These are phyloP conservation scores for Ceratobasidium theobromae DNA, from an alignment of 1,284 basidiomycete genomes.

Conservation along the genomic window DNA sequence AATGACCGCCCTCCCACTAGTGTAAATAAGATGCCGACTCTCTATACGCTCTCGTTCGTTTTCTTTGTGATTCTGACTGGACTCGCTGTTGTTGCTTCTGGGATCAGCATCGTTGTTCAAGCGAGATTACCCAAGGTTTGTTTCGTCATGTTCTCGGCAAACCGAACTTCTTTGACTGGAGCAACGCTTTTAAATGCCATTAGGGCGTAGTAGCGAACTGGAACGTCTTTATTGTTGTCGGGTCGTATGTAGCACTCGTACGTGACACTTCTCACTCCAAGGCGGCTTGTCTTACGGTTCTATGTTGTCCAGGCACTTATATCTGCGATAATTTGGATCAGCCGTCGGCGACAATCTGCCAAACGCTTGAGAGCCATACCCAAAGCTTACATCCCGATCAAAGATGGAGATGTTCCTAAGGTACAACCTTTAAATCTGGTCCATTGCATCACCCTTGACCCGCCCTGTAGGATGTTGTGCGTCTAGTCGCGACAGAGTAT, in stretches of 20 bases:
- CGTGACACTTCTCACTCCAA: background rate
- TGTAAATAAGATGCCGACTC: background rate
- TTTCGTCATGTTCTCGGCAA: too few relatives aligned
- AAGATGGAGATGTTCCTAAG: slow-evolving; percentile 35
- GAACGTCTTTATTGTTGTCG: slow-evolving; percentile 37
- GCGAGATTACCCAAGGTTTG: slow-evolving; percentile 29
- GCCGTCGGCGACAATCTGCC: slow-evolving; percentile 27
- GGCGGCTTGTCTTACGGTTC: too few relatives aligned
- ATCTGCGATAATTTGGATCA: slow-evolving; percentile 33
- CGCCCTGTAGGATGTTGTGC: slow-evolving; percentile 24
- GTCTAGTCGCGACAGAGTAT: slow-evolving; percentile 33
- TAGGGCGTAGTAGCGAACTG: slow-evolving; percentile 34
- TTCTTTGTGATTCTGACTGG: slow-evolving; percentile 35
- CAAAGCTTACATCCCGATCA: slow-evolving; percentile 33
- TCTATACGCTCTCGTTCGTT: slow-evolving; percentile 31
- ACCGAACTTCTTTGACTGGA: too few relatives aligned
- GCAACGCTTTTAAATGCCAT: too few relatives aligned
- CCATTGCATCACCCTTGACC: background rate
- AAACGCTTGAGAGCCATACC: slow-evolving; percentile 34
- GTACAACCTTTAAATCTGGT: background rate
- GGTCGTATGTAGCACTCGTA: slow-evolving; percentile 36
- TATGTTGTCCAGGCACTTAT: slow-evolving; percentile 31
- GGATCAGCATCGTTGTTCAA: slow-evolving; percentile 33
- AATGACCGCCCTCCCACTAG: too few relatives aligned
- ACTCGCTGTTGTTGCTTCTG: slow-evolving; percentile 33